phyloP scores from a whole-genome alignment of 208 protist genomes.

The Spironucleus salmonicida region DNA sequence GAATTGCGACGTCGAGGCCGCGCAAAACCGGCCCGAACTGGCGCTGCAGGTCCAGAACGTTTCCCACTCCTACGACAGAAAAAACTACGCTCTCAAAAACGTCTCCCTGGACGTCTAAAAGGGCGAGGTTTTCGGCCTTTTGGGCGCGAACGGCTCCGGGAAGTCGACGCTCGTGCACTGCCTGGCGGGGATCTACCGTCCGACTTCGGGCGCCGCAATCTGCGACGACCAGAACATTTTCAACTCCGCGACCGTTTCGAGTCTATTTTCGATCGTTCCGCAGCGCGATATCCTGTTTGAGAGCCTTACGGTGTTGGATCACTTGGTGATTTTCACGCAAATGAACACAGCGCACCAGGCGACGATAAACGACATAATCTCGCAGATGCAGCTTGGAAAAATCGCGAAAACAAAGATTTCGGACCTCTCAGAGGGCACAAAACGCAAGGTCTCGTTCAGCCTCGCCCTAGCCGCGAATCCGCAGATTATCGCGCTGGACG shows the following conservation, averaged over 20 bases:
- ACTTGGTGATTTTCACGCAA: not conserved
- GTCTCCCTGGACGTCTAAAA: not conserved
- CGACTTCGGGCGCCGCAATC: not conserved
- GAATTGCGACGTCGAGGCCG: not conserved
- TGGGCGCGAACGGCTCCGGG: not conserved
- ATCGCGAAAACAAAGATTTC: not conserved
- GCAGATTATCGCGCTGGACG: not conserved
- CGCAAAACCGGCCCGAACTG: not conserved
- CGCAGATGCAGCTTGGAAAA: not conserved
- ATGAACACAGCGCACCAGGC: not conserved
- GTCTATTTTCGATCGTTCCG: constrained; percentile 9
- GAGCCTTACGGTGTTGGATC: constrained; percentile 5
- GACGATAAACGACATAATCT: not conserved
- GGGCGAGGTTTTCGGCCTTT: not conserved
- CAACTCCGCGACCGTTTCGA: too few species aligned
- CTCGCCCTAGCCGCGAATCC: not conserved
- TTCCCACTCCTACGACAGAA: not conserved
- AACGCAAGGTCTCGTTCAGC: not conserved
- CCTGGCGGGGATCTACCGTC: not conserved
- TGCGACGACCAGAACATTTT: too few species aligned
- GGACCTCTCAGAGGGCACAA: not conserved
- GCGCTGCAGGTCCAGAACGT: not conserved
- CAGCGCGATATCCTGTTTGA: not conserved
- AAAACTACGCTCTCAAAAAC: not conserved
- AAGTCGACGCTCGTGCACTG: not conserved